Percentiles rank a stretch among this genome's conserved stretches.
phyloP scores from a whole-genome alignment of 371 early-diverging fungal genomes.

The Mortierella sp. region DNA sequence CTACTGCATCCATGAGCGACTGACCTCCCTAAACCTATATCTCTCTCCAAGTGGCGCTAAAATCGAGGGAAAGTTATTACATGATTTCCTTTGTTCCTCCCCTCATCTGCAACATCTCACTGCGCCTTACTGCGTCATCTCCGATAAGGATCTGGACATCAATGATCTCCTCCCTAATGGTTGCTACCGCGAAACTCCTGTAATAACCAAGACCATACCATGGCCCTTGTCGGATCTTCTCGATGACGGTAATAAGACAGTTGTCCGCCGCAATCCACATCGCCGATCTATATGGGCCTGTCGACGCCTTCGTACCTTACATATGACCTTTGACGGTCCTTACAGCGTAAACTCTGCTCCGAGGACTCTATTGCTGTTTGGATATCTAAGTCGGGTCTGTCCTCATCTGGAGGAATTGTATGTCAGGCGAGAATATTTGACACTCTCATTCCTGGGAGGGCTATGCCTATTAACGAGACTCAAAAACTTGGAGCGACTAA shows the following conservation, averaged over 20 bases:
- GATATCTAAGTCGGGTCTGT: slow-evolving; percentile 8
- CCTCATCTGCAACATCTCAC: slow-evolving; percentile 3
- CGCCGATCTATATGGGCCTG: slow-evolving; percentile 9
- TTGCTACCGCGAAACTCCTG: too few species aligned
- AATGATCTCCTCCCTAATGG: slow-evolving; percentile 4
- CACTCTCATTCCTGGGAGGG: slow-evolving; percentile 4
- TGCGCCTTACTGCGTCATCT: background rate
- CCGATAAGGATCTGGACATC: slow-evolving; percentile 5
- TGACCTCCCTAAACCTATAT: slow-evolving; percentile 3
- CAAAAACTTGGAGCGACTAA: slow-evolving; percentile 2
- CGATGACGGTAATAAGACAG: background rate
- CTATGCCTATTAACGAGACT: slow-evolving; percentile 16
- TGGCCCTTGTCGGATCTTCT: background rate
- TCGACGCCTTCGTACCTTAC: slow-evolving; percentile 8
- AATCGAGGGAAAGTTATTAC: background rate
- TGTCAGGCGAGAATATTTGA: background rate
- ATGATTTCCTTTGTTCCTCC: slow-evolving; percentile 5
- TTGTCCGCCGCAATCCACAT: background rate
- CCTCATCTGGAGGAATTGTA: slow-evolving; percentile 4
- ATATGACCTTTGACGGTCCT: background rate
- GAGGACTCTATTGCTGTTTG: slow-evolving; percentile 7
- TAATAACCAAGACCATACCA: too few species aligned
- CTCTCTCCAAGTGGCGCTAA: background rate
- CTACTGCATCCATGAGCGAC: background rate
- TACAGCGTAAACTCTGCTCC: background rate